These are phyloP conservation scores for Cyberlindnera subsufficiens DNA, from an alignment of 805 yeast species.

Conservation along the genomic window DNA sequence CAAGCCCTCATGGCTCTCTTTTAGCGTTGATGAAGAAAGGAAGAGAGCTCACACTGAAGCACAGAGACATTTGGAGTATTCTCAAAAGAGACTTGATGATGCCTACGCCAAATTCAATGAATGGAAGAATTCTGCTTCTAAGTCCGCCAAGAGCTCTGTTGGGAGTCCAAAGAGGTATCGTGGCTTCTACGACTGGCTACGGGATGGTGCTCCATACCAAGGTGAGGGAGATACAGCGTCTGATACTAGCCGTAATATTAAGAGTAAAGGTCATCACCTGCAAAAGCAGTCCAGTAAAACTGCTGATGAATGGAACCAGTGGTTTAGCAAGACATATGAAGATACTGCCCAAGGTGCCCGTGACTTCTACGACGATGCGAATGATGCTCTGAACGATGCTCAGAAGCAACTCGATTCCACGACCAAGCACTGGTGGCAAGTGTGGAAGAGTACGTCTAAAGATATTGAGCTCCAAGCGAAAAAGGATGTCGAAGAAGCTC, in stretches of 20 bases:
- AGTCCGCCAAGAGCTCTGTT: constrained; percentile 6
- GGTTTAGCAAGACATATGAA: constrained; percentile 22
- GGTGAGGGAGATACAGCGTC: constrained; percentile 22
- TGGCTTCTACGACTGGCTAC: constrained; percentile 23
- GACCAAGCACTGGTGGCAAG: constrained; percentile 35
- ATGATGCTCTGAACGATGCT: constrained; percentile 27
- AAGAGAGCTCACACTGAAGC: constrained; percentile 23
- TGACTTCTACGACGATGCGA: constrained; percentile 27
- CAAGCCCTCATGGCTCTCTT: constrained; percentile 23
- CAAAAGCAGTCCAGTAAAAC: constrained; percentile 2
- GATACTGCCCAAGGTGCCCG: constrained; percentile 21
- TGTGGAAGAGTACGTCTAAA: constrained; percentile 28
- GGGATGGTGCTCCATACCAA: constrained; percentile 20
- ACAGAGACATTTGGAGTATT: constrained; percentile 18
- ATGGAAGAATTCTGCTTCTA: constrained; percentile 16
- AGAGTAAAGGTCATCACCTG: constrained; percentile 5
- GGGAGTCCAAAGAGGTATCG: constrained; percentile 1
- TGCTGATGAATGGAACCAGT: constrained; percentile 16
- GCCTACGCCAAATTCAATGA: constrained; percentile 12
- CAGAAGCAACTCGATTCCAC: constrained; percentile 28
- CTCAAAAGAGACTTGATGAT: constrained; percentile 17
- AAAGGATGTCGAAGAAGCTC: constrained; percentile 24
- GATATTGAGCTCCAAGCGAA: constrained; percentile 28
- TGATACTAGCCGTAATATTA: constrained; percentile 5
- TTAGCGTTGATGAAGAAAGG: constrained; percentile 19